These are phyloP conservation scores for Waltergamsia citrina DNA, from an alignment of 2,329 filamentous ascomycete species.

Conservation along the genomic window DNA sequence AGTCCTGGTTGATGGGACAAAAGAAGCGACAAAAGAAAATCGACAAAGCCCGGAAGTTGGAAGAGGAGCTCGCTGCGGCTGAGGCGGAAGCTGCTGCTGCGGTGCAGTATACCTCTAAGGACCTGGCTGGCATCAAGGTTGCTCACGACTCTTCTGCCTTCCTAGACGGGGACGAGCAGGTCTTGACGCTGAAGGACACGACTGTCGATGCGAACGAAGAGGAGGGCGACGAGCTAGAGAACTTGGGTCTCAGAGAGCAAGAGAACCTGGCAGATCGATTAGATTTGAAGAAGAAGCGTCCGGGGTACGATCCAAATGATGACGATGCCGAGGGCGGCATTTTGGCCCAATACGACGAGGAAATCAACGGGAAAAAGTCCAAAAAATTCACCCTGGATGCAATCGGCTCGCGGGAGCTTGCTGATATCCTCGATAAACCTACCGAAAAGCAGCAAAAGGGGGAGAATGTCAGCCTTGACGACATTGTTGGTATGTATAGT, in stretches of 20 bases:
- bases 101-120: slow-evolving; percentile 68
- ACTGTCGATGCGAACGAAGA: slow-evolving; percentile 71
- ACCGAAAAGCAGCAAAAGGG: slow-evolving; percentile 49
- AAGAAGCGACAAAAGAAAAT: slow-evolving; percentile 95
- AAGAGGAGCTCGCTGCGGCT: slow-evolving; percentile 70
- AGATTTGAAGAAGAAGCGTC: slow-evolving; percentile 82
- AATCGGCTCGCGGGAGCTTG: slow-evolving; percentile 58
- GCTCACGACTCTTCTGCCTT: slow-evolving; percentile 79
- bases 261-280: slow-evolving; percentile 68
- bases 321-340: slow-evolving; percentile 59
- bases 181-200: slow-evolving; percentile 89
- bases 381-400: slow-evolving; percentile 84
- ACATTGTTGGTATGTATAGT: slow-evolving; percentile 44
- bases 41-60: slow-evolving; percentile 59
- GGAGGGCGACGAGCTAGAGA: slow-evolving; percentile 84
- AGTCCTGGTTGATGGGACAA: slow-evolving; percentile 76
- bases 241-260: slow-evolving; percentile 59
- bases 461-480: slow-evolving; percentile 71
- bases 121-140: slow-evolving; percentile 85
- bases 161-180: slow-evolving; percentile 74
- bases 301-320: slow-evolving; percentile 76
- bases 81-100: slow-evolving; percentile 56
- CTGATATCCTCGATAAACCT: slow-evolving; percentile 43
- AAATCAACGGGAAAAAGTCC: slow-evolving; percentile 69
- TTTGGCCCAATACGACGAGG: slow-evolving; percentile 89